These are phyloP conservation scores for Plantago elongata DNA, from an alignment of 257 asterid genomes.

Conservation along the genomic window DNA sequence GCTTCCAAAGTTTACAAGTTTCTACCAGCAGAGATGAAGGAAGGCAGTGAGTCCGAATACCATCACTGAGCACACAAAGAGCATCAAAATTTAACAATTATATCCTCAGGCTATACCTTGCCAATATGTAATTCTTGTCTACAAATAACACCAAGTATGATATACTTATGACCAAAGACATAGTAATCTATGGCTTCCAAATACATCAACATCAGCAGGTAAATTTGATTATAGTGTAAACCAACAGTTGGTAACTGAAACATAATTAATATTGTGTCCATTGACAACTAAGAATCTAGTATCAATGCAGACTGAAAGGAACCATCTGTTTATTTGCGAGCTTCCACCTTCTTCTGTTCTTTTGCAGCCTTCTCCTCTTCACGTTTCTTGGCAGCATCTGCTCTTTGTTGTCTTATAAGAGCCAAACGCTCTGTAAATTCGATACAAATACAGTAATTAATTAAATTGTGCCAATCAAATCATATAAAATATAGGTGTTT, in stretches of 20 bases:
- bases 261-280: conserved; percentile 7
- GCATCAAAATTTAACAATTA: no score
- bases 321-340: conserved; percentile 51
- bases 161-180: no score
- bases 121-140: no score
- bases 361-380: conserved; percentile 95
- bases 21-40: no score
- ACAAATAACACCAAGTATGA: no score
- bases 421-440: conserved; percentile 71
- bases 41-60: no score
- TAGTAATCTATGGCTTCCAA: conserved; percentile 1
- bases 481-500: no score
- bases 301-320: background rate
- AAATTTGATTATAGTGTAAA: conserved; percentile 12
- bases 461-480: no score
- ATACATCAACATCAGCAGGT: conserved; percentile 9
- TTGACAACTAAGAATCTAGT: conserved; percentile 15
- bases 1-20: no score
- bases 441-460: background rate
- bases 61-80: no score
- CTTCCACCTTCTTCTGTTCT: conserved; percentile 79
- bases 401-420: conserved; percentile 80
- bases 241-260: conserved; percentile 4
- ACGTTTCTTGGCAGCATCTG: conserved; percentile 88
- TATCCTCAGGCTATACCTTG: no score